Evolutionary conservation across 257 asterid genomes (phyloP).

Genomic region (Anisodus tanguticus): DNA sequence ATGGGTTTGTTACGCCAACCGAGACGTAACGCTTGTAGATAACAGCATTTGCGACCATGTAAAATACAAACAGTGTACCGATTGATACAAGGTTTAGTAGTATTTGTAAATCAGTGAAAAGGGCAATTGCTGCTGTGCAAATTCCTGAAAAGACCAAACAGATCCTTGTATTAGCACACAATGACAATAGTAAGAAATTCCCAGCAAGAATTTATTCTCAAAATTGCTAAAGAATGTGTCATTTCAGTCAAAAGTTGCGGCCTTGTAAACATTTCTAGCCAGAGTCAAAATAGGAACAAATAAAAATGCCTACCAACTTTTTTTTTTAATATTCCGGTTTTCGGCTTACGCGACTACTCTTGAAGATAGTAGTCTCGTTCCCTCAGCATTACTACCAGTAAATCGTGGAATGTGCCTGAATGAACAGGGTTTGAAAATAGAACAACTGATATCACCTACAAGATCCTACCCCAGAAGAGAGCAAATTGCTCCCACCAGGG

Average conservation of each 20-base stretch:
- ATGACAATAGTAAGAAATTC: background rate
- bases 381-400: too few species aligned
- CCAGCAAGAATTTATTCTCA: background rate
- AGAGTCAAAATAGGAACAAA: too few species aligned
- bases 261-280: background rate
- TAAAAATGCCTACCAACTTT: too few species aligned
- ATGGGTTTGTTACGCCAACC: constrained; percentile 64
- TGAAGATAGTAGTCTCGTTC: too few species aligned
- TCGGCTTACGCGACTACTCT: too few species aligned
- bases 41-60: constrained; percentile 92
- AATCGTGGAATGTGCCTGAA: too few species aligned
- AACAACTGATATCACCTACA: too few species aligned
- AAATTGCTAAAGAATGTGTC: background rate
- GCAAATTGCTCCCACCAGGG: too few species aligned
- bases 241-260: constrained; percentile 26
- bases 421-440: too few species aligned
- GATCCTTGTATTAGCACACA: background rate
- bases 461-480: too few species aligned
- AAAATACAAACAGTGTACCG: constrained; percentile 90
- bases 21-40: constrained; percentile 79
- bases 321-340: too few species aligned
- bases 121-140: constrained; percentile 81
- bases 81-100: constrained; percentile 74
- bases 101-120: constrained; percentile 75
- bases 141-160: constrained; percentile 56